Evolutionary conservation across 192 early-diverging fungal genomes (phyloP), one percentile per base, ranked within the genome.

Genomic region (Chytriomyces hyalinus): DNA sequence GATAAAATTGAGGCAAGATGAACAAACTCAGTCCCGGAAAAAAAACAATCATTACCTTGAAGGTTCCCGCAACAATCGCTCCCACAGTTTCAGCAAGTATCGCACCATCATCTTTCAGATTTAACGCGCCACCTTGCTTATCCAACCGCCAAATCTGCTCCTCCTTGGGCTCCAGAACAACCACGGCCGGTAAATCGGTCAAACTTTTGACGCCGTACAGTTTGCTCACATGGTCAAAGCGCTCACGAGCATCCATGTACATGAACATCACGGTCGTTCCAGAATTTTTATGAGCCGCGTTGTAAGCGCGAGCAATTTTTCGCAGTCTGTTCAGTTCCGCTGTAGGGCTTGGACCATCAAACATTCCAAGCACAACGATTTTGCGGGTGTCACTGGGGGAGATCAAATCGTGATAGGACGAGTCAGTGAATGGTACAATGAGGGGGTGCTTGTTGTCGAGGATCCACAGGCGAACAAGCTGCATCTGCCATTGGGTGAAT

Each of bases 361-460:
- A 81, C 4, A 93, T 72, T 3, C 83, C 89, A 71, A 95, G 78
- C 0, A 92, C 84, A 4, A 94, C 77, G 61, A 88, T 82, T 69
- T 90, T 88, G 17, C 87, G 78, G 0, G 28, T 26, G 46, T 6
- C 6, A 59, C 10, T 48, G 13, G 17, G 0, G 36, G 36, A 36
- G 46, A 95, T 83, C 75, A 93, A 83, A 0, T 87, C 83, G 49
- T 90, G 88, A 6, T 90, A 81, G 78, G 93, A 94, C n/a, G 84
- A 81, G 62, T 88, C 84, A 7, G 77, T 85, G n/a, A 95, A 72
- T 44, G 82, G 77, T 2, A 90, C 84, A 13, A 93, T 86, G 60
- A 78, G 69, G 10, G 77, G 67, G 49, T 78, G 67, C 22, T 65
- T 61, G 77, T 78, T 70, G 36, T 78, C 77, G 43, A 78, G 28